These are phyloP conservation scores for Plantago major DNA, from an alignment of 257 asterid genomes.

Conservation along the genomic window DNA sequence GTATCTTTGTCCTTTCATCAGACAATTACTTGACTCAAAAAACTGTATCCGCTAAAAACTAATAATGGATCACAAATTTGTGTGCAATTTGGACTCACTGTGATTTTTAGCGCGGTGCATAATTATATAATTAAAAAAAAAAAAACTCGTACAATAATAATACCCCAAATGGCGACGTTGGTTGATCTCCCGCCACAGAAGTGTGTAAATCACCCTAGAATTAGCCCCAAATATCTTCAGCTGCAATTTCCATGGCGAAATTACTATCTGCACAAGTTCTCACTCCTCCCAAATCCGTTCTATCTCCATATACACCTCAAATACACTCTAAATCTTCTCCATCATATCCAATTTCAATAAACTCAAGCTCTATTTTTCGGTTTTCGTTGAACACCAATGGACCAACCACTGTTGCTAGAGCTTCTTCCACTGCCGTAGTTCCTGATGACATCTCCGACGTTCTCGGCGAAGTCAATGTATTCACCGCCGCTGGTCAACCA, in stretches of 20 bases:
- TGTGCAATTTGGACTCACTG: no score
- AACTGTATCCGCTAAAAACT: no score
- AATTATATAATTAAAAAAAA: no score
- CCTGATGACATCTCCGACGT: conserved; percentile 45
- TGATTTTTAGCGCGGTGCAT: no score
- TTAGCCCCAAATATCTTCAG: no score
- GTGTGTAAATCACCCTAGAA: background rate
- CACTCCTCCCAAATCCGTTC: conserved; percentile 2
- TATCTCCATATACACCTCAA: conserved; percentile 2
- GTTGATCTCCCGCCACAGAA: background rate
- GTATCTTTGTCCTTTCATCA: no score
- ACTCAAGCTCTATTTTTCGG: background rate
- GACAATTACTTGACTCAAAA: no score
- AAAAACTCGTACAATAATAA: no score
- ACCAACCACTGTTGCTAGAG: conserved; percentile 21
- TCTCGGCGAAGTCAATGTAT: conserved; percentile 59
- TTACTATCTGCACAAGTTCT: background rate
- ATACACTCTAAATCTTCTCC: background rate
- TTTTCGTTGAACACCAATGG: conserved; percentile 18
- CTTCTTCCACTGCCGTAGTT: conserved; percentile 35
- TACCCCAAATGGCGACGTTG: background rate
- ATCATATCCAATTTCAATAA: conserved; percentile 12
- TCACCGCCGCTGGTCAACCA: conserved; percentile 62
- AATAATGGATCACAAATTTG: no score
- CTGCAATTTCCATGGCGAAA: background rate